These are phyloP conservation scores for Cladosporium sp. DNA, from an alignment of 2,329 filamentous ascomycete genomes.

Conservation along the genomic window DNA sequence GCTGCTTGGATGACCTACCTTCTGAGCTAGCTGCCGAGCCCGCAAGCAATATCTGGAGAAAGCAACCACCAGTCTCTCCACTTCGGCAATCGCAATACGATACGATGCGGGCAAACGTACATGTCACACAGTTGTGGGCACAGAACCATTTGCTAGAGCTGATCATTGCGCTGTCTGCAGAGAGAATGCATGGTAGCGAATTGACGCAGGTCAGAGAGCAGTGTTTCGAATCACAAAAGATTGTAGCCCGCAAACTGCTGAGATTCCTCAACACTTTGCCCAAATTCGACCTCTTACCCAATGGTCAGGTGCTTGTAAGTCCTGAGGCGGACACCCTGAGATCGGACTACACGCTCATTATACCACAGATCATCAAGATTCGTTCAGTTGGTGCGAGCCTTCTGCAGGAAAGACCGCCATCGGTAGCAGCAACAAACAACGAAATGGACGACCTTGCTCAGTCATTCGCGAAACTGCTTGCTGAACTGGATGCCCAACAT, in stretches of 20 bases:
- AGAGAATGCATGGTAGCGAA: not conserved
- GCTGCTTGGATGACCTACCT: not conserved
- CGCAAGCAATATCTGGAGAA: not conserved
- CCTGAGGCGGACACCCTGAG: no score
- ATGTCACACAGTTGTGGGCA: constrained; percentile 1
- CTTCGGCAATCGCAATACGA: not conserved
- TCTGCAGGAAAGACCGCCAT: not conserved
- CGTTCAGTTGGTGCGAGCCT: constrained; percentile 6
- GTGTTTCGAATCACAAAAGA: not conserved
- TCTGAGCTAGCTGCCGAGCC: not conserved
- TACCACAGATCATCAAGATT: not conserved
- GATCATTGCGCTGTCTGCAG: not conserved
- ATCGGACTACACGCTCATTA: not conserved
- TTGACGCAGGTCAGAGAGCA: not conserved
- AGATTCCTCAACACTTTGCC: constrained; percentile 1
- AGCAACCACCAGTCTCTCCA: not conserved
- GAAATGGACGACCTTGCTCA: not conserved
- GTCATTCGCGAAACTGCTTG: not conserved
- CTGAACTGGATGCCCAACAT: constrained; percentile 2
- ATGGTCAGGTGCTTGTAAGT: constrained; percentile 8
- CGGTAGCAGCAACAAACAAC: not conserved
- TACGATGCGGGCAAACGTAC: not conserved
- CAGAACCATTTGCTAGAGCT: not conserved
- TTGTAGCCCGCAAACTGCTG: not conserved
- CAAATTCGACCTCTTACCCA: not conserved